Conservation (phyloP, 2,329 filamentous ascomycete species). For the Colletotrichum destructivum region DNA sequence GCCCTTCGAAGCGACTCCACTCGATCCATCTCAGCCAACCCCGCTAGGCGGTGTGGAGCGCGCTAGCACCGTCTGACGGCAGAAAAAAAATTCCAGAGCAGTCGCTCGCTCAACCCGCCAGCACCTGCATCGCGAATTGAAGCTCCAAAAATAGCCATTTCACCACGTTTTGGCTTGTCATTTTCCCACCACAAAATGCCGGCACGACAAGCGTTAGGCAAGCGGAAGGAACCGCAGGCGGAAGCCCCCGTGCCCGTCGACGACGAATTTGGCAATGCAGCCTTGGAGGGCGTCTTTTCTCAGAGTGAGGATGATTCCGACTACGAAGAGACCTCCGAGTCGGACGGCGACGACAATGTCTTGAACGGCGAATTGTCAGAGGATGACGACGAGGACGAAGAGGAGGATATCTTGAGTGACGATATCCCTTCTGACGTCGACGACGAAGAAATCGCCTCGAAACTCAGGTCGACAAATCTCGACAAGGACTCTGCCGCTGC, state of each 20-base stretch:
- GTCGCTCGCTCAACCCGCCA: conserved; percentile 29
- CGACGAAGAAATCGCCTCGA: conserved; percentile 53
- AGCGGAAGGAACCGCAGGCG: conserved; percentile 75
- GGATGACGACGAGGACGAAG: conserved; percentile 57
- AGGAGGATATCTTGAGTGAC: conserved; percentile 57
- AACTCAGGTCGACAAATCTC: conserved; percentile 46
- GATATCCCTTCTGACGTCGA: conserved; percentile 60
- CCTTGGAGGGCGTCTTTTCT: conserved; percentile 71
- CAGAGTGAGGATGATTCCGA: conserved; percentile 72
- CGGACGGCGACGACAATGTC: conserved; percentile 49
- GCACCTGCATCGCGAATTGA: conserved; percentile 37
- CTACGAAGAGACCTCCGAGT: conserved; percentile 61
- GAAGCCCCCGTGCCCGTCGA: conserved; percentile 71
- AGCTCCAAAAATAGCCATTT: conserved; percentile 42
- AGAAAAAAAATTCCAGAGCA: conserved; percentile 43
- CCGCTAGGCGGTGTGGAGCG: conserved; percentile 39
- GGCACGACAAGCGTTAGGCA: conserved; percentile 63
- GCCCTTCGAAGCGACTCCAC: conserved; percentile 15
- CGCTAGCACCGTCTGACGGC: conserved; percentile 36
- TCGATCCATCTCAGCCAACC: conserved; percentile 29
- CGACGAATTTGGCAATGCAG: conserved; percentile 70
- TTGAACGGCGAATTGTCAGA: conserved; percentile 59
- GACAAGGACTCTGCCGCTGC: conserved; percentile 47
- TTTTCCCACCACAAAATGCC: conserved; percentile 53
- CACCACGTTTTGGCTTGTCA: conserved; percentile 25